These are phyloP conservation scores for Thelephora ganbajun DNA, from an alignment of 768 basidiomycete genomes.

Conservation along the genomic window DNA sequence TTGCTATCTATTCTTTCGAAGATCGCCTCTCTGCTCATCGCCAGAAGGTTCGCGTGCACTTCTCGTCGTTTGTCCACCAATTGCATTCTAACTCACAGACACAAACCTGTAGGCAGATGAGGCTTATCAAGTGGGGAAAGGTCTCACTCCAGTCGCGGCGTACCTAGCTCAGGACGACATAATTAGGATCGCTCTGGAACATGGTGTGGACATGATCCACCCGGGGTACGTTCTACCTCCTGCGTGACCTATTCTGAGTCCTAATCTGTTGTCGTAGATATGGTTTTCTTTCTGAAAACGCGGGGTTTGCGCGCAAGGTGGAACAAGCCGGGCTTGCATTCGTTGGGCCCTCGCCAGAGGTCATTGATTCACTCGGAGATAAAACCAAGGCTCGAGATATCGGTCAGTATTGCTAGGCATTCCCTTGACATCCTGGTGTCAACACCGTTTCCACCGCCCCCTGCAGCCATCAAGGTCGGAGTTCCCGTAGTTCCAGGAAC, in stretches of 20 bases:
- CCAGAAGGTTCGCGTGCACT: conserved; percentile 65
- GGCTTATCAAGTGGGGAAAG: conserved; percentile 95
- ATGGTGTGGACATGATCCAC: conserved; percentile 99
- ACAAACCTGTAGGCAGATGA: conserved; percentile 67
- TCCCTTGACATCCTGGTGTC: conserved; percentile 5
- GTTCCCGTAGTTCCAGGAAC: conserved; percentile 98
- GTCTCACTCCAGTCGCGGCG: conserved; percentile 89
- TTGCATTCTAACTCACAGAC: background rate
- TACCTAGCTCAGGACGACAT: conserved; percentile 98
- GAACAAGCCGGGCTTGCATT: conserved; percentile 96
- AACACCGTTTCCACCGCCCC: conserved; percentile 1
- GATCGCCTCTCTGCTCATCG: conserved; percentile 95
- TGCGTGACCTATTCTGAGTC: background rate
- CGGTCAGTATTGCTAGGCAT: conserved; percentile 30
- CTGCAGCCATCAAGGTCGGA: conserved; percentile 68
- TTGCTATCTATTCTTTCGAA: conserved; percentile 96
- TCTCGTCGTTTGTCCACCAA: conserved; percentile 3
- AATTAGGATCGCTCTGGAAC: conserved; percentile 90
- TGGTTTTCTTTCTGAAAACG: conserved; percentile 96
- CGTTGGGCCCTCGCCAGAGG: conserved; percentile 89
- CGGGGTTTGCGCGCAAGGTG: conserved; percentile 92
- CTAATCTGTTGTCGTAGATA: conserved; percentile 39
- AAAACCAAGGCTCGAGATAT: conserved; percentile 95
- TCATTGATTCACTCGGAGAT: conserved; percentile 95
- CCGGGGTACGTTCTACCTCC: conserved; percentile 52